phyloP scores from a whole-genome alignment of 1,284 basidiomycete genomes.

The Irpex sp. region DNA sequence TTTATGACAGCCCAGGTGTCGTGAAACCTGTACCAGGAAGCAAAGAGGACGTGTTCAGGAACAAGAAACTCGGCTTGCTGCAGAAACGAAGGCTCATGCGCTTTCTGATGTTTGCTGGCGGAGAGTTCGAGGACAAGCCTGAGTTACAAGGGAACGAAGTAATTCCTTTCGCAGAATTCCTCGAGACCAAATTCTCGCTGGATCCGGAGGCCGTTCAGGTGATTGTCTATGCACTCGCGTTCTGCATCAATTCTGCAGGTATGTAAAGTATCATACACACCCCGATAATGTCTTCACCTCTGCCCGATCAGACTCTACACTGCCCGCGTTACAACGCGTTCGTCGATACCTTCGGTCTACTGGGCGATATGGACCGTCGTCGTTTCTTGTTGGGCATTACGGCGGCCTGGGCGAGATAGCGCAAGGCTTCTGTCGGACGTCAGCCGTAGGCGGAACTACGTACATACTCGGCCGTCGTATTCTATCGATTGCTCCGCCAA shows the following conservation, averaged over 20 bases:
- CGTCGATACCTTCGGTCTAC: constrained; percentile 74
- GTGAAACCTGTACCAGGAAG: constrained; percentile 78
- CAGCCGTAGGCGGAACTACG: constrained; percentile 81
- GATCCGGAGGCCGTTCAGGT: constrained; percentile 53
- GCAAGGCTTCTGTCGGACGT: constrained; percentile 88
- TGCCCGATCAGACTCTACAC: constrained; percentile 50
- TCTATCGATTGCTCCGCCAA: constrained; percentile 31
- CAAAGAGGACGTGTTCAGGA: constrained; percentile 95
- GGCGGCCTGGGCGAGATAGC: constrained; percentile 91
- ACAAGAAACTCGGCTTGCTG: constrained; percentile 70
- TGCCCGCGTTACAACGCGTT: constrained; percentile 63
- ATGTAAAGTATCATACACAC: constrained; percentile 14
- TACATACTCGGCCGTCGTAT: constrained; percentile 79
- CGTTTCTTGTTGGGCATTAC: constrained; percentile 93
- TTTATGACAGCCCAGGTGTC: constrained; percentile 46
- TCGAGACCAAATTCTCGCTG: constrained; percentile 61
- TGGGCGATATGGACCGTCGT: constrained; percentile 86
- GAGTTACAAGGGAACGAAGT: constrained; percentile 59
- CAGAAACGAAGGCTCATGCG: constrained; percentile 95
- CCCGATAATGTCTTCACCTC: neutral
- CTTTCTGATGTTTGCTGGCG: constrained; percentile 78
- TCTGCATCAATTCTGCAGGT: constrained; percentile 56
- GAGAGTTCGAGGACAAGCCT: constrained; percentile 64
- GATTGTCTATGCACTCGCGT: constrained; percentile 73
- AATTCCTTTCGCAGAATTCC: constrained; percentile 56